Evolutionary conservation across 257 asterid genomes (phyloP).

Genomic region (Capsicum baccatum): DNA sequence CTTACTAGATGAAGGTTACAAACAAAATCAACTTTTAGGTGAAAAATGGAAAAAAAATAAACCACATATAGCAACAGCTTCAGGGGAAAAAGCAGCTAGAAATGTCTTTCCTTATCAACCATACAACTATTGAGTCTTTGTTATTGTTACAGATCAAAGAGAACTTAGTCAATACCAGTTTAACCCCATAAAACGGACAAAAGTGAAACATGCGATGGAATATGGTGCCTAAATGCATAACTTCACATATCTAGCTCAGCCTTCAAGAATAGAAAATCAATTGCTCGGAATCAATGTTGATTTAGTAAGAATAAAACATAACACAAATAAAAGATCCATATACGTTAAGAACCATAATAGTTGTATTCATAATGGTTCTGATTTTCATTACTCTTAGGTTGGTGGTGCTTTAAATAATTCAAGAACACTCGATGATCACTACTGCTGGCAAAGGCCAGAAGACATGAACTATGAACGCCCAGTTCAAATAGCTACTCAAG

Average conservation of each 20-base stretch:
- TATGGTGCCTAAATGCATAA: too few relatives aligned
- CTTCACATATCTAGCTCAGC: too few relatives aligned
- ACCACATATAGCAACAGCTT: background rate
- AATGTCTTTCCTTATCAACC: background rate
- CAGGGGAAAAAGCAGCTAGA: background rate
- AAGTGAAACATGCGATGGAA: too few relatives aligned
- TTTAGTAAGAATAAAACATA: too few relatives aligned
- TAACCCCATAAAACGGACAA: too few relatives aligned
- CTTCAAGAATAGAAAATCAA: too few relatives aligned
- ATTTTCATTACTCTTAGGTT: conserved; percentile 45
- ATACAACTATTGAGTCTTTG: background rate
- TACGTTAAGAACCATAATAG: too few relatives aligned
- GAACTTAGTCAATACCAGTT: background rate
- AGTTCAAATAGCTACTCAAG: conserved; percentile 50
- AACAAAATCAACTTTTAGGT: background rate
- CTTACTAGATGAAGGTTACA: background rate
- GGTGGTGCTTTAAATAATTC: conserved; percentile 70
- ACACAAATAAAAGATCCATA: too few relatives aligned
- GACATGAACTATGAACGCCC: conserved; percentile 74
- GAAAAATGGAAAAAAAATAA: background rate
- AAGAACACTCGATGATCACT: conserved; percentile 79
- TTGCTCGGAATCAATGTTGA: too few relatives aligned
- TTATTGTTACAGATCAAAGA: background rate
- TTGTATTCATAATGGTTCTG: background rate
- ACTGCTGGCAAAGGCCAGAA: conserved; percentile 88